phyloP scores from a whole-genome alignment of 495 filamentous ascomycete genomes.

The Delitschia confertaspora region DNA sequence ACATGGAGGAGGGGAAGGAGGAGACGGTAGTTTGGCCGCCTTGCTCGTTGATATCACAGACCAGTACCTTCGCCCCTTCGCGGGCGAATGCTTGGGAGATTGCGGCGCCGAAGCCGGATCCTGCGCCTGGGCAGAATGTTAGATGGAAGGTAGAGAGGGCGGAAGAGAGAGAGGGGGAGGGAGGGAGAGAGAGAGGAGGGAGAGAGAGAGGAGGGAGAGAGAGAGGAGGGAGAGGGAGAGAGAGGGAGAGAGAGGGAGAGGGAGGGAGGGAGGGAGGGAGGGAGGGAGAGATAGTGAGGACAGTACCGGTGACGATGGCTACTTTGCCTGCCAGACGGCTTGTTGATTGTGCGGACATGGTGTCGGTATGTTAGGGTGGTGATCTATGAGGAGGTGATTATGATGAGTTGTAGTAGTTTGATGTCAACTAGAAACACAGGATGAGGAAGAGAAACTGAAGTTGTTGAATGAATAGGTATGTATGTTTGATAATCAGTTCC shows the following conservation, averaged over 20 bases:
- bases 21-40: constrained; percentile 24
- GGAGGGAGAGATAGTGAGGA: background rate
- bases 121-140: constrained; percentile 14
- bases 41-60: constrained; percentile 26
- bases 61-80: constrained; percentile 30
- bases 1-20: constrained; percentile 15
- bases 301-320: constrained; percentile 28
- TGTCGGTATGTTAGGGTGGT: background rate
- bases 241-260: background rate
- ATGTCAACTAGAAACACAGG: no score
- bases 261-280: background rate
- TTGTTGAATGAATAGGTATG: no score
- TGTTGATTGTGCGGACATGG: no score
- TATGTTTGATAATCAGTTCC: no score
- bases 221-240: background rate
- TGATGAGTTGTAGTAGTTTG: background rate
- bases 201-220: background rate
- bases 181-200: background rate
- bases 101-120: constrained; percentile 31
- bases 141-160: background rate
- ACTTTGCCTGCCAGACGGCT: constrained; percentile 29
- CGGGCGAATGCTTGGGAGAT: constrained; percentile 26
- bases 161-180: background rate
- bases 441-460: no score
- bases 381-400: background rate